Evolutionary conservation across 805 yeast genomes (phyloP).

Genomic region (Diddensiella caesifluorescens): DNA sequence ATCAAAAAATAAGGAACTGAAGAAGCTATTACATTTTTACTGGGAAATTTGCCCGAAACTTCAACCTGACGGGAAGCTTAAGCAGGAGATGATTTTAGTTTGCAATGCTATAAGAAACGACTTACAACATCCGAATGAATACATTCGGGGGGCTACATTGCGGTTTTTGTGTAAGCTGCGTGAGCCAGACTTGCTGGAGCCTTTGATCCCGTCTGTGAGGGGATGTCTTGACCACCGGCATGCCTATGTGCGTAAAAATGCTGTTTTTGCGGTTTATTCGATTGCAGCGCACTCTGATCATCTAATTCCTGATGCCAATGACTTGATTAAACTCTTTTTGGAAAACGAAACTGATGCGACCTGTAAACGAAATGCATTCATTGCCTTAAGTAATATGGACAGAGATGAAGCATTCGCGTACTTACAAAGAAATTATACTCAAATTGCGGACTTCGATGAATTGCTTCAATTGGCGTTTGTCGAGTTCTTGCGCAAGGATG

Average conservation of each 20-base stretch:
- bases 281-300: slow-evolving; percentile 79
- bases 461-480: slow-evolving; percentile 82
- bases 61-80: slow-evolving; percentile 81
- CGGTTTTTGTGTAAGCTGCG: slow-evolving; percentile 84
- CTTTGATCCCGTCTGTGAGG: slow-evolving; percentile 88
- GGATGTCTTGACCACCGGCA: slow-evolving; percentile 92
- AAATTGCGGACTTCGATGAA: slow-evolving; percentile 67
- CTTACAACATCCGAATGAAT: slow-evolving; percentile 96
- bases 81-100: slow-evolving; percentile 97
- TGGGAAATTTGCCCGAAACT: slow-evolving; percentile 98
- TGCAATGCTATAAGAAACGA: slow-evolving; percentile 98
- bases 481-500: slow-evolving; percentile 85
- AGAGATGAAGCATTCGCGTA: slow-evolving; percentile 80
- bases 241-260: slow-evolving; percentile 96
- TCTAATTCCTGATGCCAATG: slow-evolving; percentile 93
- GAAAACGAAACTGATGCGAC: slow-evolving; percentile 84
- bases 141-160: slow-evolving; percentile 89
- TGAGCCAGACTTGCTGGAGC: slow-evolving; percentile 92
- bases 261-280: slow-evolving; percentile 83
- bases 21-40: slow-evolving; percentile 87
- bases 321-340: slow-evolving; percentile 66
- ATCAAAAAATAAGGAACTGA: slow-evolving; percentile 80
- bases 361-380: slow-evolving; percentile 92
- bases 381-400: slow-evolving; percentile 74
- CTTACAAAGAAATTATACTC: slow-evolving; percentile 62